A percentile compares a stretch with the other conserved stretches of the same genome.
phyloP scores from a whole-genome alignment of 2,329 filamentous ascomycete species.

The Fusarium papillatum region DNA sequence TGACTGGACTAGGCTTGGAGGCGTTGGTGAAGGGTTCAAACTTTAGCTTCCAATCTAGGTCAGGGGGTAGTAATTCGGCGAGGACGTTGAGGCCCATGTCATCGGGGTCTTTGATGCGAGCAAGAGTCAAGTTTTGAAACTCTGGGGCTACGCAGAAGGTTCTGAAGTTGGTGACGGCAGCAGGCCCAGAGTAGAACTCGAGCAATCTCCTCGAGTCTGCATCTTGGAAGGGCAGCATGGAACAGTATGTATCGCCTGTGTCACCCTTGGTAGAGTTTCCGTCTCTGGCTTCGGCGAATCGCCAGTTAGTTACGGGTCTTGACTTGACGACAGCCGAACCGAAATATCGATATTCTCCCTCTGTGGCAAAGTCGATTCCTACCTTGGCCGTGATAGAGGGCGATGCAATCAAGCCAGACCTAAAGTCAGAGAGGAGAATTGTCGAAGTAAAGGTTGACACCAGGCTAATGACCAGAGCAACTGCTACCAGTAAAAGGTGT shows the following conservation, averaged over 20 bases:
- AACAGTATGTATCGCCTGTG: not conserved
- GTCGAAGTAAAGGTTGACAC: conserved; percentile 17
- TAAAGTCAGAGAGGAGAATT: conserved; percentile 20
- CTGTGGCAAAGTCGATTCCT: not conserved
- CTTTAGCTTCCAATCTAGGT: not conserved
- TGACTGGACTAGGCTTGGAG: not conserved
- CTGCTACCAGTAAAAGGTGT: not conserved
- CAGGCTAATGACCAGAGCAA: not conserved
- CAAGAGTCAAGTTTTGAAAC: not conserved
- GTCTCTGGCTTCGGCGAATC: not conserved
- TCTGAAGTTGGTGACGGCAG: not conserved
- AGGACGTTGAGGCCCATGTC: not conserved
- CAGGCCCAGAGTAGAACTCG: not conserved
- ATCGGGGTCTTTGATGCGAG: not conserved
- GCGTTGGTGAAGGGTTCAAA: not conserved
- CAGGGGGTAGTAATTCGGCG: not conserved
- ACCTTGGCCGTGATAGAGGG: not conserved
- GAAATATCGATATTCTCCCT: not conserved
- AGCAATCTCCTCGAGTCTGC: not conserved
- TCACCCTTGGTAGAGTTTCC: not conserved
- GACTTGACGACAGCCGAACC: not conserved
- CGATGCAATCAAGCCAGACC: not conserved
- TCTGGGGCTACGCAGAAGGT: not conserved
- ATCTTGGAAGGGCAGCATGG: not conserved
- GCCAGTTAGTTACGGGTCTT: not conserved